Conservation (phyloP, 768 basidiomycete genomes). For the Amanita inopinata region DNA sequence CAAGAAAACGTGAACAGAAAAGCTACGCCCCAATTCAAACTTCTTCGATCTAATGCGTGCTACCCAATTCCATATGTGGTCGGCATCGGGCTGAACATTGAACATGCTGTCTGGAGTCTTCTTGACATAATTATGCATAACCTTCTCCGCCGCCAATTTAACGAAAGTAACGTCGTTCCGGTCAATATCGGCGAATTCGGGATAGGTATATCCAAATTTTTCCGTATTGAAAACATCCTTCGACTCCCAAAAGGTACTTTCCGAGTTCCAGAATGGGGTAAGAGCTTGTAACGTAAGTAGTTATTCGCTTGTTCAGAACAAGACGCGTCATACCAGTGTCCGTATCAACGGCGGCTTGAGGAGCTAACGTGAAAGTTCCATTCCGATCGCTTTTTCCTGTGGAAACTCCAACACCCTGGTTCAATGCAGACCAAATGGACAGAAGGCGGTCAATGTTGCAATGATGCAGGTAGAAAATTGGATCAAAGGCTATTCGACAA, state of each 20-base stretch:
- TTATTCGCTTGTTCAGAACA: background rate
- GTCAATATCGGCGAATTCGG: conserved; percentile 26
- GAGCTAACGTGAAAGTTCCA: conserved; percentile 25
- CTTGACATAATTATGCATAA: background rate
- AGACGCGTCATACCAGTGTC: conserved; percentile 18
- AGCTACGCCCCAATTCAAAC: conserved; percentile 32
- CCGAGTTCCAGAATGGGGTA: conserved; percentile 36
- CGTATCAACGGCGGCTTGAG: conserved; percentile 17
- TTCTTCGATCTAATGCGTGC: conserved; percentile 32
- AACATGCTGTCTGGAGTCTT: conserved; percentile 2
- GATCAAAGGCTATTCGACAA: conserved; percentile 32
- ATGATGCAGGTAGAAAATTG: conserved; percentile 47
- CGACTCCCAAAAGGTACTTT: conserved; percentile 30
- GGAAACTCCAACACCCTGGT: conserved; percentile 31
- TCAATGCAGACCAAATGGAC: conserved; percentile 39
- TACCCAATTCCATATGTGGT: conserved; percentile 29
- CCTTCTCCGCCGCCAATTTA: background rate
- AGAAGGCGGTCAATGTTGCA: conserved; percentile 43
- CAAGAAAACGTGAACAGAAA: conserved; percentile 38
- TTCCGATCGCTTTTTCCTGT: conserved; percentile 13
- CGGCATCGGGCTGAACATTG: conserved; percentile 1
- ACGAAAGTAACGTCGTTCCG: background rate
- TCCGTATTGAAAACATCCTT: conserved; percentile 19
- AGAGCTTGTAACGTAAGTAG: conserved; percentile 20
- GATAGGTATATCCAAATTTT: conserved; percentile 36